Evolutionary conservation across 2,329 filamentous ascomycete genomes (phyloP), one percentile per base, ranked within the genome.

Genomic region (Penicillium sp.): DNA sequence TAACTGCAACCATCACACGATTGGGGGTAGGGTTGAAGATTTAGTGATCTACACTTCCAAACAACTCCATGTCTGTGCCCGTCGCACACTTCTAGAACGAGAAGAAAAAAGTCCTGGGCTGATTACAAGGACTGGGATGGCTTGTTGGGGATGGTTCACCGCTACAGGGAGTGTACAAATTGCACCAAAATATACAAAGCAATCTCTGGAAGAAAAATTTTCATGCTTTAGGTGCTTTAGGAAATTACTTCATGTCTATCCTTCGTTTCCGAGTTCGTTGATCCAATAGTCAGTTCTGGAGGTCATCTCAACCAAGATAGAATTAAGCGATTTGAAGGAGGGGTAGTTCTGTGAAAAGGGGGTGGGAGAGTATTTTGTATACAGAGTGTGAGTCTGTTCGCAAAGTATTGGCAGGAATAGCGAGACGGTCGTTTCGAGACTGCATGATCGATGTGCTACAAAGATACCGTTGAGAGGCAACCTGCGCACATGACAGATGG

Each of bases 131-230:
- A 37, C 46, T 47, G 10, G 38, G 38, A 10, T 38, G 19, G 38
- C 17, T 21, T 21, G 46, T 46, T 51, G 40, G 42, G 42, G 37
- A 47, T 35, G 19, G 50, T 46, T 58, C 60, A 62, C 60, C 60
- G 57, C 59, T 52, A 58, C 47, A 8, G 41, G 41, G 31, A 40
- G n/a, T 33, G 17, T 31, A 17, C 6, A 27, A 12, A 40, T 29
- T 12, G 9, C 3, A 10, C 27, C 8, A 29, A 29, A 31, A 48
- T 21, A 13, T 31, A n/a, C 25, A 33, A 41, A 35, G 37, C n/a
- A 37, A 17, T 15, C 33, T 35, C 15, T 7, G 13, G 33, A 35
- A 7, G 13, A 15, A 15, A 3, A 10, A 12, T 19, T 15, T 9
- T 52, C 33, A 42, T 56, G 40, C 27, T 53, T 57, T n/a, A 6